Evolutionary conservation across 352 stramenopile genomes (phyloP), one percentile per base, ranked within the genome.

Genomic region (Phytophthora pluvialis): DNA sequence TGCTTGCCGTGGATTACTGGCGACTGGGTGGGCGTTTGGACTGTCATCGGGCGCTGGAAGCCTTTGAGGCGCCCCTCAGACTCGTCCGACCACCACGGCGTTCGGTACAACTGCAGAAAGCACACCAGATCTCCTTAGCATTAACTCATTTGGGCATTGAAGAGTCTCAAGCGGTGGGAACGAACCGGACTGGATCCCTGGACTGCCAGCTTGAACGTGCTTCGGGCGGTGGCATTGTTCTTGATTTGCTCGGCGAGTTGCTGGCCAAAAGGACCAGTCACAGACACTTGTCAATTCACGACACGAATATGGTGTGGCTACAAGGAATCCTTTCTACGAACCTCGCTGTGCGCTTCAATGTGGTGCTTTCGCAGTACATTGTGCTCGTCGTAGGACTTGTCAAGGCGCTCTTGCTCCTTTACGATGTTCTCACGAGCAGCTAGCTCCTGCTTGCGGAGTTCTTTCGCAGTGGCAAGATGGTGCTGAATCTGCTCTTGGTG

Each of bases 81-180:
- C 33, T 83, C 69, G 42, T 78, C 72, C 12, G 69, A 81, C 72
- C 75, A 83, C 65, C 63, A 81, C 13, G 72, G 72, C 7, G 69
- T 83, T 31, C 66, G 61, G n/a, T 68, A 75, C 28, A 79, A 13
- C 69, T 81, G 29, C n/a, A 44, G 15, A 16, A 26, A 50, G 12
- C 5, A 26, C 6, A 18, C 21, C 21, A 21, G 21, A 21, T 21
- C 21, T 16, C 18, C 3, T 45, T n/a, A 45, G 42, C 16, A 50
- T 12, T 21, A 3, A 43, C 36, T 21, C 16, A 45, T 12, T 40
- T 13, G 25, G 25, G 15, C 6, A 28, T 10, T 1, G 5, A 35
- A 31, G n/a, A 46, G 7, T 21, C 21, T 21, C 21, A 21, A 21
- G 21, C 21, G 21, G 7, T 36, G 9, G 16, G 9, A 2, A 64